Evolutionary conservation across 1,139 yeast species (phyloP).

Genomic region (Zygosaccharomyces sapae): DNA sequence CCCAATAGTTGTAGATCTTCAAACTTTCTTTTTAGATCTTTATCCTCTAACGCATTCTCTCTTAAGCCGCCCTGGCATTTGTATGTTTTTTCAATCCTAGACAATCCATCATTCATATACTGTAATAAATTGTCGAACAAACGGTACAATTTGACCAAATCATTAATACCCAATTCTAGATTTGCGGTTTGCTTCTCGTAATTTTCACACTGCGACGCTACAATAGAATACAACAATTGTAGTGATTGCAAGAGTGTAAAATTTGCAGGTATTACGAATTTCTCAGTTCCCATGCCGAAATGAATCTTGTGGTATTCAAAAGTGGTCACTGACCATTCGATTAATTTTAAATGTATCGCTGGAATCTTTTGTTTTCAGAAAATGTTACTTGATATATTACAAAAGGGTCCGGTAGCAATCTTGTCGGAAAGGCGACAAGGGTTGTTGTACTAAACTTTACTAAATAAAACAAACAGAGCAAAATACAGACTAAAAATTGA

Average conservation of each 20-base stretch:
- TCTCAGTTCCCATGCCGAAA: constrained; percentile 30
- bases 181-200: constrained; percentile 14
- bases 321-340: too few species aligned
- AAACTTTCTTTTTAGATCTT: constrained; percentile 17
- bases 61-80: constrained; percentile 18
- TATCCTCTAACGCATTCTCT: constrained; percentile 11
- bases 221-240: constrained; percentile 29
- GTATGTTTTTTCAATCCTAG: constrained; percentile 25
- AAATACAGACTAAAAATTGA: neutral
- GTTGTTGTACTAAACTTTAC: too few species aligned
- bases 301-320: too few species aligned
- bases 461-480: neutral
- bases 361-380: neutral
- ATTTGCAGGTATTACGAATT: constrained; percentile 31
- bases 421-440: neutral
- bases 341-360: neutral
- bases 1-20: constrained; percentile 31
- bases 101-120: constrained; percentile 30
- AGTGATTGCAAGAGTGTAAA: constrained; percentile 31
- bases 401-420: neutral
- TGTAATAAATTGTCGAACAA: constrained; percentile 18
- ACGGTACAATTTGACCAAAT: constrained; percentile 17
- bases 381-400: neutral
- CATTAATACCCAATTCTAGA: constrained; percentile 14
- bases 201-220: constrained; percentile 26